Evolutionary conservation across 306 rosid species (phyloP).

Genomic region (Calophaca sinica): DNA sequence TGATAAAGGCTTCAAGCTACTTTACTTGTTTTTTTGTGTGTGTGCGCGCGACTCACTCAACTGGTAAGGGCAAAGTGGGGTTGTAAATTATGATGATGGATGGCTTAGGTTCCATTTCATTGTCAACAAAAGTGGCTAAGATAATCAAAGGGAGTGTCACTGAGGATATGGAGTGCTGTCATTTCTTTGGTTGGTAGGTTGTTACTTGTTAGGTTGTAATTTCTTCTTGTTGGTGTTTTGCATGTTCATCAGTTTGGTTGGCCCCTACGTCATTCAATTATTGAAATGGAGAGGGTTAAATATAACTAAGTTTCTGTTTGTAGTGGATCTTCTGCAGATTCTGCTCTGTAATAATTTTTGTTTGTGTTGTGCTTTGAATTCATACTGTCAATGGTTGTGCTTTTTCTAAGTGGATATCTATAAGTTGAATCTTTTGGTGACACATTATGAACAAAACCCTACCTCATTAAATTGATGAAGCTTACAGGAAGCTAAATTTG

Average conservation of each 20-base stretch:
- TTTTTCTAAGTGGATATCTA: slow-evolving; percentile 6
- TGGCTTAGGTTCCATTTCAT: slow-evolving; percentile 29
- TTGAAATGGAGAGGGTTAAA: slow-evolving; percentile 27
- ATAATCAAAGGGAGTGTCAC: too few relatives aligned
- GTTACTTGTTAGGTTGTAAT: too few relatives aligned
- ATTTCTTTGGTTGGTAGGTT: slow-evolving; percentile 1
- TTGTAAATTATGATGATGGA: slow-evolving; percentile 27
- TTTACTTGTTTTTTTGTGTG: slow-evolving; percentile 27
- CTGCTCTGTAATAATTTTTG: slow-evolving; percentile 2
- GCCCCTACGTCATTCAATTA: slow-evolving; percentile 17
- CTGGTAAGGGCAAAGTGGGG: slow-evolving; percentile 37
- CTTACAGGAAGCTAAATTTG: too few relatives aligned
- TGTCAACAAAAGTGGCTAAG: neutral
- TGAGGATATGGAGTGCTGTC: neutral
- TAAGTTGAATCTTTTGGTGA: neutral
- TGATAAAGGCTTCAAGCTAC: neutral
- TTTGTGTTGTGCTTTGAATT: slow-evolving; percentile 1
- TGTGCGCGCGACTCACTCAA: neutral
- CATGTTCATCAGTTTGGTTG: slow-evolving; percentile 29
- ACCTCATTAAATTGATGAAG: neutral
- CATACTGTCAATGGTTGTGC: neutral
- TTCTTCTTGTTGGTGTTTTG: slow-evolving; percentile 38
- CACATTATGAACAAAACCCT: slow-evolving; percentile 4
- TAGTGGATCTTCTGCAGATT: neutral
- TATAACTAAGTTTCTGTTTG: neutral